A percentile compares a stretch with the other conserved stretches of the same genome.
Evolutionary conservation across 2,329 filamentous ascomycete genomes (phyloP).

Genomic region (Microsporum ferrugineum): DNA sequence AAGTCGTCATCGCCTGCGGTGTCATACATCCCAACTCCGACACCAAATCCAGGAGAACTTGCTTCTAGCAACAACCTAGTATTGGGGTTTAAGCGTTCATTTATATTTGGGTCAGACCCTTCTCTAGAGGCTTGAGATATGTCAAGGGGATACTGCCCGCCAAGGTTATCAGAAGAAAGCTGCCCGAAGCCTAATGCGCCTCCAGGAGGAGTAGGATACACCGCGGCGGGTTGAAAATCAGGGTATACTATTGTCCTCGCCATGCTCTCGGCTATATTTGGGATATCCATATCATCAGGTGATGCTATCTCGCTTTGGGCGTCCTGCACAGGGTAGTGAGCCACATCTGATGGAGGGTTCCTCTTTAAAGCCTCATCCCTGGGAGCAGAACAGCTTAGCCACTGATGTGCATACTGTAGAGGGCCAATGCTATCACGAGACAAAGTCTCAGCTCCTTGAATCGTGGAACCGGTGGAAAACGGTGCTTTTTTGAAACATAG

Average conservation of each 20-base stretch:
- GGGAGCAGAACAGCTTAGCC: constrained; percentile 24
- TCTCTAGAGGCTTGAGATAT: constrained; percentile 13
- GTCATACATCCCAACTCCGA: constrained; percentile 33
- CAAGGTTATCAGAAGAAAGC: constrained; percentile 3
- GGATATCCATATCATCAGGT: constrained; percentile 13
- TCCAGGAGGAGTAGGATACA: constrained; percentile 44
- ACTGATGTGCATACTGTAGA: constrained; percentile 33
- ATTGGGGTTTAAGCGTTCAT: background rate
- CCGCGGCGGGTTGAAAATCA: constrained; percentile 34
- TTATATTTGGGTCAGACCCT: background rate
- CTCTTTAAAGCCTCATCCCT: constrained; percentile 10
- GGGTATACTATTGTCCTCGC: constrained; percentile 29
- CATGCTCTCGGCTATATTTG: constrained; percentile 28
- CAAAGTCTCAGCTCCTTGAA: constrained; percentile 15
- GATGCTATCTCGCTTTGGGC: background rate
- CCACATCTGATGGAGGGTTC: background rate
- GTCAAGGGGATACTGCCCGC: background rate
- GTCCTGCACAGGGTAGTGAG: background rate
- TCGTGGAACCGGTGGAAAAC: constrained; percentile 12
- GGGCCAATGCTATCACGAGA: constrained; percentile 24
- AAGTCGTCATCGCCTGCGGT: constrained; percentile 43
- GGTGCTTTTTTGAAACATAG: constrained; percentile 32
- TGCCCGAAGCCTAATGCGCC: constrained; percentile 6
- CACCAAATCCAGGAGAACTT: constrained; percentile 19
- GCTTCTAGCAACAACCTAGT: constrained; percentile 19